Percentiles rank a stretch among this genome's conserved stretches.
phyloP scores from a whole-genome alignment of 352 stramenopile species.

The Phytophthora kernoviae region DNA sequence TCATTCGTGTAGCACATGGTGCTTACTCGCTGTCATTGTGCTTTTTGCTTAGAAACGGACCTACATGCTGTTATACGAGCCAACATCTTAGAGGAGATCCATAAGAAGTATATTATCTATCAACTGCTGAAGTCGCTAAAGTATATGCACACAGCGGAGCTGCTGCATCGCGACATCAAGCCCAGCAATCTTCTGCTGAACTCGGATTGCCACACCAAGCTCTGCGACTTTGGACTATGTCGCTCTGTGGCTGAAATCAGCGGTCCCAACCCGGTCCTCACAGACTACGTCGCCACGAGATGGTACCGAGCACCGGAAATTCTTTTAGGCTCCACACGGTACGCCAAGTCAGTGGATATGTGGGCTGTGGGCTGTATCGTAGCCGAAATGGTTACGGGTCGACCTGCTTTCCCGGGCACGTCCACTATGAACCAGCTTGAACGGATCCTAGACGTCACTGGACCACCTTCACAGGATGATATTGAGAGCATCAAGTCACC shows the following conservation, averaged over 20 bases:
- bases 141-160: conserved; percentile 95
- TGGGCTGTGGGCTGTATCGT: conserved; percentile 95
- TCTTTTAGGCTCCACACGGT: conserved; percentile 92
- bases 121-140: conserved; percentile 96
- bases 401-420: conserved; percentile 93
- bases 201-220: conserved; percentile 93
- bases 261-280: conserved; percentile 86
- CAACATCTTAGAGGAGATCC: conserved; percentile 95
- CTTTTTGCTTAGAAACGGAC: conserved; percentile 88
- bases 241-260: conserved; percentile 89
- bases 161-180: conserved; percentile 97
- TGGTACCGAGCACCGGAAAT: conserved; percentile 97
- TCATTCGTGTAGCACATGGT: background rate
- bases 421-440: conserved; percentile 98
- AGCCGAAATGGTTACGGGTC: conserved; percentile 92
- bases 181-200: conserved; percentile 97
- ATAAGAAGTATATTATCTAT: conserved; percentile 98
- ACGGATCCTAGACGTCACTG: conserved; percentile 95
- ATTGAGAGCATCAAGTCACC: conserved; percentile 92
- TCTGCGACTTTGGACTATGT: conserved; percentile 97
- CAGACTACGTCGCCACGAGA: conserved; percentile 96
- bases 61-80: conserved; percentile 95
- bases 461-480: conserved; percentile 87
- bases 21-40: background rate
- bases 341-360: conserved; percentile 94